Evolutionary conservation across 2,329 filamentous ascomycete genomes (phyloP), one percentile per base, ranked within the genome.

Genomic region (Onygenales sp.): DNA sequence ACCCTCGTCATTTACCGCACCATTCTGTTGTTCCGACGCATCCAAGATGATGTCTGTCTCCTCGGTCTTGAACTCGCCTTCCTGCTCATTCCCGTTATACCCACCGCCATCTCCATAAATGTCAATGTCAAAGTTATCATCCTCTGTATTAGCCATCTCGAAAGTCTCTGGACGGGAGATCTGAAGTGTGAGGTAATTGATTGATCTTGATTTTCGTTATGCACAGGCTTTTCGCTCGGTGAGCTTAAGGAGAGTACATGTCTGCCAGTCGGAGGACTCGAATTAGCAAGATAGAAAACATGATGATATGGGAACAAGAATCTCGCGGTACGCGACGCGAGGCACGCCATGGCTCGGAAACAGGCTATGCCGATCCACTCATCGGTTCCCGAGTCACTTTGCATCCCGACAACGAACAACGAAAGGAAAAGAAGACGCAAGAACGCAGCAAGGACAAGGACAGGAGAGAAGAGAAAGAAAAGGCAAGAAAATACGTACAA

Each of bases 91-190:
- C 50, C 64, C 64, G 59, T 71, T 74, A 55, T 72, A 73, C 52
- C 70, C 66, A 54, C 70, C 69, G 51, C 82, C 80, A 63, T 85
- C 81, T 58, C 82, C 82, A 64, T 85, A 85, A 71, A 85, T 83
- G 67, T 85, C 82, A 74, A 85, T 84, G 62, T 85, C 82, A 75
- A 85, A 85, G 65, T 83, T 83, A 69, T 85, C 82, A 70, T 84
- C 82, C 66, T 84, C 81, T 64, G 79, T 69, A 41, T 41, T 49
- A 54, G 74, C 72, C 74, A 76, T 76, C 54, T 63, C 61, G 66
- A 56, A 62, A 65, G 11, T 7, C 43, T 32, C 39, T 38, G 31
- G 14, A 46, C 35, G 41, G 51, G 36, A 47, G n/a, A 27, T 47
- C 43, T 53, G 45, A 55, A 43, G 17, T 46, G 33, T 51, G 54